phyloP scores from a whole-genome alignment of 2,329 filamentous ascomycete species.

The Hymenoscyphus linearis region DNA sequence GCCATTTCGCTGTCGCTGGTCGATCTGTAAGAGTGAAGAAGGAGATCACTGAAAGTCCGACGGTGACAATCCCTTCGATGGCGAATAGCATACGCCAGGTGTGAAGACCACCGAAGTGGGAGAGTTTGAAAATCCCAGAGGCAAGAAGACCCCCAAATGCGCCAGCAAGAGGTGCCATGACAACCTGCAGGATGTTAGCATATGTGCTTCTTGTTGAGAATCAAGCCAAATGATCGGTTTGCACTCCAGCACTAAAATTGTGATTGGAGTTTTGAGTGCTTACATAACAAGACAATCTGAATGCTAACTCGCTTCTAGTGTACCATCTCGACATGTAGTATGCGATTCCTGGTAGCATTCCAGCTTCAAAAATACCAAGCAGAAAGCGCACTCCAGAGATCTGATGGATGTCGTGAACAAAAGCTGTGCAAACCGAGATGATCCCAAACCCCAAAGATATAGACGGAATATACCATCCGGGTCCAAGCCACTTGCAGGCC shows the following conservation, averaged over 20 bases:
- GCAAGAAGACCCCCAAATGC: conserved; percentile 66
- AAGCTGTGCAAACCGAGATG: conserved; percentile 59
- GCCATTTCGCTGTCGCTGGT: conserved; percentile 62
- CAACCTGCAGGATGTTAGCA: conserved; percentile 34
- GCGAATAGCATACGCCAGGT: conserved; percentile 67
- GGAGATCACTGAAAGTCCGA: conserved; percentile 49
- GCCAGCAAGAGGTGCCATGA: conserved; percentile 64
- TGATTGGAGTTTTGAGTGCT: background rate
- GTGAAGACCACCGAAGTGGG: conserved; percentile 44
- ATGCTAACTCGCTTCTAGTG: conserved; percentile 60
- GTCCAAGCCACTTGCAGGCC: conserved; percentile 64
- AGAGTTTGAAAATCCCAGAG: conserved; percentile 57
- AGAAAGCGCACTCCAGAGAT: conserved; percentile 57
- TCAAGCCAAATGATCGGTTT: background rate
- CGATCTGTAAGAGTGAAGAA: conserved; percentile 64
- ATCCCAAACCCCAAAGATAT: conserved; percentile 59
- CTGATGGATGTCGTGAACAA: conserved; percentile 49
- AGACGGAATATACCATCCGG: conserved; percentile 64
- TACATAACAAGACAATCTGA: conserved; percentile 60
- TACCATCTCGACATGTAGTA: conserved; percentile 73
- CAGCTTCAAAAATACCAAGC: conserved; percentile 65
- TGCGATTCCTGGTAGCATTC: conserved; percentile 58
- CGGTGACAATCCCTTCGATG: conserved; percentile 64
- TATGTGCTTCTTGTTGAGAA: background rate
- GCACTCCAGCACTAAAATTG: background rate